These are phyloP conservation scores for Exutisphaerella laricina DNA, from an alignment of 2,329 filamentous ascomycete genomes.

Conservation along the genomic window DNA sequence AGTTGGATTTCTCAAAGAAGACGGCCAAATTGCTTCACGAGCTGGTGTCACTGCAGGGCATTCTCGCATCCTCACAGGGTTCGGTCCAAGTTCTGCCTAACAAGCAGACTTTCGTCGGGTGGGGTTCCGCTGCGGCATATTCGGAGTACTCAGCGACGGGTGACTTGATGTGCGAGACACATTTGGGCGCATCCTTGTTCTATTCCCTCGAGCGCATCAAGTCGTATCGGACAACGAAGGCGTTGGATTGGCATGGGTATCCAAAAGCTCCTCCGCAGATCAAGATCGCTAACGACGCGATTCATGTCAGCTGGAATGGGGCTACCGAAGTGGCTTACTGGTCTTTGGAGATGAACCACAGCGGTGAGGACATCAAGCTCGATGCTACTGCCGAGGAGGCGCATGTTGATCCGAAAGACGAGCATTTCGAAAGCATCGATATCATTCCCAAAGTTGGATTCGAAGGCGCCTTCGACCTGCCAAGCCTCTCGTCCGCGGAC, in stretches of 20 bases:
- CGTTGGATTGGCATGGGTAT: conserved; percentile 26
- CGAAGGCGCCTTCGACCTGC: conserved; percentile 22
- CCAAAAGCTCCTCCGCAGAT: conserved; percentile 25
- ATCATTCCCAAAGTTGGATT: conserved; percentile 22
- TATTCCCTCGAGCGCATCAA: conserved; percentile 31
- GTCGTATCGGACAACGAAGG: conserved; percentile 36
- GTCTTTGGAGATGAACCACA: conserved; percentile 33
- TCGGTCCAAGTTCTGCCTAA: conserved; percentile 47
- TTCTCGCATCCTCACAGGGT: conserved; percentile 46
- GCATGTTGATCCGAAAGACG: conserved; percentile 74
- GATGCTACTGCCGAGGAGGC: neutral
- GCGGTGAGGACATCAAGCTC: neutral
- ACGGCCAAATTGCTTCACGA: conserved; percentile 43
- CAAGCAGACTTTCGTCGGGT: conserved; percentile 49
- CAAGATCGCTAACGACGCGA: conserved; percentile 22
- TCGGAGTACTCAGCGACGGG: conserved; percentile 44
- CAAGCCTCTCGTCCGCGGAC: conserved; percentile 3
- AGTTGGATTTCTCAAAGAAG: conserved; percentile 34
- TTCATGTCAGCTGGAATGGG: conserved; percentile 52
- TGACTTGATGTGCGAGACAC: conserved; percentile 39
- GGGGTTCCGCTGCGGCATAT: conserved; percentile 49
- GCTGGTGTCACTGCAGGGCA: conserved; percentile 39
- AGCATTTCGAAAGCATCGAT: conserved; percentile 33
- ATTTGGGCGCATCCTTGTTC: conserved; percentile 35
- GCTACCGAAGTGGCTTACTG: conserved; percentile 44